Evolutionary conservation across 345 rosid species (phyloP).

Genomic region (Luvunga scandens): DNA sequence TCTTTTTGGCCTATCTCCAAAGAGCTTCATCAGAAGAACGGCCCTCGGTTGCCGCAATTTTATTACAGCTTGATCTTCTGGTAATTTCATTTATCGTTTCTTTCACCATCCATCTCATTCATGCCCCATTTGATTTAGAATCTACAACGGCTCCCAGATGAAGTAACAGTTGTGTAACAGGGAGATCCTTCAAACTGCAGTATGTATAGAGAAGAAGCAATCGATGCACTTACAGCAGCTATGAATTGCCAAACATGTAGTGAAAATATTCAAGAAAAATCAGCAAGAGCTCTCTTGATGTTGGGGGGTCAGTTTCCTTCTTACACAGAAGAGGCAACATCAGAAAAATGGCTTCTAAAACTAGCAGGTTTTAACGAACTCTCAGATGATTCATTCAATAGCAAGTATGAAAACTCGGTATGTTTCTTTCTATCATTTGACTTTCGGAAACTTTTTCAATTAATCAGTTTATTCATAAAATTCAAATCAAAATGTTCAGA

Average conservation of each 20-base stretch:
- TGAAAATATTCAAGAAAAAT: constrained; percentile 48
- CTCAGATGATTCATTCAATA: constrained; percentile 18
- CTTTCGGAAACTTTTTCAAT: too few relatives aligned
- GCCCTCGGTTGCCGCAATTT: constrained; percentile 48
- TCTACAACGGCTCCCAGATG: constrained; percentile 19
- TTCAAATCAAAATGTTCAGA: constrained; percentile 23
- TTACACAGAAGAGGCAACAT: constrained; percentile 26
- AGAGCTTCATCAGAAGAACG: constrained; percentile 46
- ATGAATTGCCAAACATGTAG: constrained; percentile 33
- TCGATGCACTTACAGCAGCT: constrained; percentile 43
- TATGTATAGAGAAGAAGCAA: constrained; percentile 58
- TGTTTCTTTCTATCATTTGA: not conserved
- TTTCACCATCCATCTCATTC: too few relatives aligned
- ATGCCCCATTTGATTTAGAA: not conserved
- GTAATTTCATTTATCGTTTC: constrained; percentile 25
- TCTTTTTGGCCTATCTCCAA: constrained; percentile 46
- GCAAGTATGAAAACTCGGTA: constrained; percentile 34
- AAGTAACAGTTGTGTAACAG: constrained; percentile 42
- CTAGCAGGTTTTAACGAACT: constrained; percentile 30
- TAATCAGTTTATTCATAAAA: not conserved
- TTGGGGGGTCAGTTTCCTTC: constrained; percentile 44
- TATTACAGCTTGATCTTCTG: constrained; percentile 65
- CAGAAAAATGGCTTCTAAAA: constrained; percentile 44
- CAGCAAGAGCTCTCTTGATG: constrained; percentile 51
- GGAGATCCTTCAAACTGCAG: constrained; percentile 49